phyloP scores from a whole-genome alignment of 176 grass and related monocot genomes.

The Thalia dealbata region DNA sequence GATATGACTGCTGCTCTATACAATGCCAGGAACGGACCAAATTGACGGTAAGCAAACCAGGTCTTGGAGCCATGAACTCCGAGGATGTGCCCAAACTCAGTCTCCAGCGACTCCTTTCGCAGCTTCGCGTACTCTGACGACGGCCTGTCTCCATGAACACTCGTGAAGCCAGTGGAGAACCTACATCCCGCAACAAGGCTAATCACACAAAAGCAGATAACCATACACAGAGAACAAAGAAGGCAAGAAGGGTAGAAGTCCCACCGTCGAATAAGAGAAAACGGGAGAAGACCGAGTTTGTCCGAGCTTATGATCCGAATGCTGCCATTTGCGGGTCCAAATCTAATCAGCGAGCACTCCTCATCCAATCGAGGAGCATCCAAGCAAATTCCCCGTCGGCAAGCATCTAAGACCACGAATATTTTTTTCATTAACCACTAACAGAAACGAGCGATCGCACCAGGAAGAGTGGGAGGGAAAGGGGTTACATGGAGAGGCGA shows the following conservation, averaged over 20 bases:
- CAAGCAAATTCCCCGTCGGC: neutral
- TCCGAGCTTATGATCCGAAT: neutral
- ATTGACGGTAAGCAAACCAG: slow-evolving; percentile 54
- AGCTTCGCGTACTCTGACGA: slow-evolving; percentile 86
- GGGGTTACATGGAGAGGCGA: neutral
- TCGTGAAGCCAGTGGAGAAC: slow-evolving; percentile 60
- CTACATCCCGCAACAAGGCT: slow-evolving; percentile 17
- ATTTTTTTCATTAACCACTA: neutral
- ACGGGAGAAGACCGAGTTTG: neutral
- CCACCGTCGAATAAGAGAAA: neutral
- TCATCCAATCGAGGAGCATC: neutral
- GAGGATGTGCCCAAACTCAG: slow-evolving; percentile 62
- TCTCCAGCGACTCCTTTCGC: slow-evolving; percentile 77
- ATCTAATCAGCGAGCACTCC: neutral
- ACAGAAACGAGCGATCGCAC: neutral
- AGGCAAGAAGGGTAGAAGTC: neutral
- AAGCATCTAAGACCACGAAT: neutral
- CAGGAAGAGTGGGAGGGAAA: neutral
- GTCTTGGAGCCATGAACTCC: slow-evolving; percentile 46
- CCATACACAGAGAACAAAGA: neutral
- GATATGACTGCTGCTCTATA: slow-evolving; percentile 83
- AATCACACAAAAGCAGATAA: neutral
- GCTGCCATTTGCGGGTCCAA: neutral
- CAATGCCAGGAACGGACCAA: slow-evolving; percentile 73
- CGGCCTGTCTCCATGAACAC: slow-evolving; percentile 72